Percentiles rank a stretch among this genome's conserved stretches.
phyloP scores from a whole-genome alignment of 495 filamentous ascomycete species.

The Talaromyces liani region DNA sequence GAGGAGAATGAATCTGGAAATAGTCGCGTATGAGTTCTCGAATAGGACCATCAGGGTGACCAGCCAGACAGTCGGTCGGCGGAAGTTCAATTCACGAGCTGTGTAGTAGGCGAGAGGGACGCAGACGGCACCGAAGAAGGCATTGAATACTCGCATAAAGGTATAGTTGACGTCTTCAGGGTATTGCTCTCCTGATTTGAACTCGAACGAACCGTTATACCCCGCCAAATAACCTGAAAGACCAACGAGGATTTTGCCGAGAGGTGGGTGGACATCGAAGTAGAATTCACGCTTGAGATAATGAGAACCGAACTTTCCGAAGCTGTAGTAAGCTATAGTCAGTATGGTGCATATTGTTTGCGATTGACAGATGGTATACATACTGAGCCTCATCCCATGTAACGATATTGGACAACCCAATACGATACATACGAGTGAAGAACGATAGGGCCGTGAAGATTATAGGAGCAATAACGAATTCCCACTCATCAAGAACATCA shows the following conservation, averaged over 20 bases:
- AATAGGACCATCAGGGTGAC: slow-evolving; percentile 94
- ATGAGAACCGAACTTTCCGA: slow-evolving; percentile 98
- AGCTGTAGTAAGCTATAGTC: slow-evolving; percentile 47
- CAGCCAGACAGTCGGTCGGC: slow-evolving; percentile 82
- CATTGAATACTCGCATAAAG: slow-evolving; percentile 97
- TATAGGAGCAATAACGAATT: slow-evolving; percentile 79
- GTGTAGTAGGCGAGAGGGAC: slow-evolving; percentile 94
- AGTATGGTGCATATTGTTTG: slow-evolving; percentile 9
- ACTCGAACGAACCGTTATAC: slow-evolving; percentile 99
- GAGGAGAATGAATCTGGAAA: slow-evolving; percentile 93
- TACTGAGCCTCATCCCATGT: slow-evolving; percentile 99
- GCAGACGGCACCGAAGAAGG: slow-evolving; percentile 85
- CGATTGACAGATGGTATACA: slow-evolving; percentile 19
- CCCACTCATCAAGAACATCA: slow-evolving; percentile 65
- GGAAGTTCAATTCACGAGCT: slow-evolving; percentile 80
- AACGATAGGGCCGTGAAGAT: slow-evolving; percentile 82
- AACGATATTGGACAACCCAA: slow-evolving; percentile 90
- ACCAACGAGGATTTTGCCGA: slow-evolving; percentile 97
- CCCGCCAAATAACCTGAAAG: slow-evolving; percentile 91
- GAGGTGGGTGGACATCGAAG: slow-evolving; percentile 96
- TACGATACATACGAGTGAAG: slow-evolving; percentile 93
- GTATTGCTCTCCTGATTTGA: slow-evolving; percentile 96
- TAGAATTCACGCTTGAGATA: slow-evolving; percentile 99
- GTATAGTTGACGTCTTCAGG: slow-evolving; percentile 92
- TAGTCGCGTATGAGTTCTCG: slow-evolving; percentile 98